Evolutionary conservation across 176 grass and related monocot genomes (phyloP), one percentile per base, ranked within the genome.

Genomic region (Pontederia paniculata): DNA sequence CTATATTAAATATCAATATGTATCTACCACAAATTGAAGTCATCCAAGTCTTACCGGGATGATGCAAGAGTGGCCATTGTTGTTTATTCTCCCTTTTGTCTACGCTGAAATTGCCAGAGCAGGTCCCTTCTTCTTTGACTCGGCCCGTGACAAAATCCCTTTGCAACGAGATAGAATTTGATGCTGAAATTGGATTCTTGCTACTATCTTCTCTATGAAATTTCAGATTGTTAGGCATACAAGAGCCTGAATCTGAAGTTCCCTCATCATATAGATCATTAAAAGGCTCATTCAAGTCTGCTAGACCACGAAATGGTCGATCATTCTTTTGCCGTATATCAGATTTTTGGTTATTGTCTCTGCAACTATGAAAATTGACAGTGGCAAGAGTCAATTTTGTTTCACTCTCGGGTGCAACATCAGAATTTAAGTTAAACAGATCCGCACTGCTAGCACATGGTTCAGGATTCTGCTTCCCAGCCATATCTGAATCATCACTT

Each of bases 281-380:
- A 73, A 47, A 63, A 54, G 85, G 76, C 47, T 80, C 76, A 76
- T 95, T 95, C 61, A 86, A 45, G 50, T 95, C 89, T 45, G 69
- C 50, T 53, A 88, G 17, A 10, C 55, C 11, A 47, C 51, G 60
- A 17, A 55, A 8, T 4, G 23, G 42, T 58, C 42, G 54, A 61
- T 71, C 78, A 67, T 69, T 69, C 73, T 45, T 53, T 56, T 62
- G 23, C n/a, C 11, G 50, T 60, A 70, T 67, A 65, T 75, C 58
- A 48, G 74, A 81, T 55, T 63, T 65, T 55, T 52, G 60, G 50
- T 56, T 72, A 41, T 71, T 73, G 41, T 74, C 58, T 55, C 62
- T 55, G 21, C 67, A 72, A 21, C 56, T 54, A 42, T 46, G 48
- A 25, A 52, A 53, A 50, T 78, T 58, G 2, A 25, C 53, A 52